Conservation (phyloP, 768 basidiomycete species). For the Trametes cubensis region DNA sequence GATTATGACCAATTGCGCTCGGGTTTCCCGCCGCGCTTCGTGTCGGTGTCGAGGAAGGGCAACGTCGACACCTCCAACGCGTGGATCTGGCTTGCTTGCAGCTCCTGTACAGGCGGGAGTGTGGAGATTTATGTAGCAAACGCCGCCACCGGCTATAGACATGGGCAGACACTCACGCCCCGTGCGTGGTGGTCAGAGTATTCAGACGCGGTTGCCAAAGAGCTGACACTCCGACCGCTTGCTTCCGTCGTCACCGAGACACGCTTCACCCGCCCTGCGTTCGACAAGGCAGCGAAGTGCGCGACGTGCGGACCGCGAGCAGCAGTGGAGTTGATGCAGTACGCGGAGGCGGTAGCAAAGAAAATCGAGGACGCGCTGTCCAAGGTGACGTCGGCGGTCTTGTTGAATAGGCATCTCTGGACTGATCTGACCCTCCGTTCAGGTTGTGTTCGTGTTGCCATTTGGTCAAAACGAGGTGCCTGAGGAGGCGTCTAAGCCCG, state of each 20-base stretch:
- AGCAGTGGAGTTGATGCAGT: not conserved
- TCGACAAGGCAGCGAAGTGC: not conserved
- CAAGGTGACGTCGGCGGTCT: not conserved
- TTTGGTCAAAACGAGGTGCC: too few species aligned
- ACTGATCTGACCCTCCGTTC: too few species aligned
- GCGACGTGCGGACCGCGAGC: not conserved
- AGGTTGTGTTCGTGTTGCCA: too few species aligned
- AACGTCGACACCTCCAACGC: not conserved
- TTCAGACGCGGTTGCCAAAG: not conserved
- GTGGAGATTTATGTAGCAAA: not conserved
- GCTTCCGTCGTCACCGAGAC: not conserved
- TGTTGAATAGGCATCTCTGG: too few species aligned
- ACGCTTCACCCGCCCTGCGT: not conserved
- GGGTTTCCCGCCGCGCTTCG: not conserved
- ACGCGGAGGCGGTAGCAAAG: not conserved
- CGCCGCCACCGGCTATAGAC: not conserved
- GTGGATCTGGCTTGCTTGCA: conserved; percentile 11
- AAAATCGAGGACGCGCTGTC: not conserved
- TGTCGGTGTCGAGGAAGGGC: conserved; percentile 9
- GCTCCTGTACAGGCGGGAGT: not conserved
- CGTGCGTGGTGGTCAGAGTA: conserved; percentile 10
- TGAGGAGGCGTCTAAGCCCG: too few species aligned
- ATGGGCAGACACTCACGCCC: not conserved
- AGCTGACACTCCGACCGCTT: not conserved
- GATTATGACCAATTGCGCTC: not conserved